Evolutionary conservation across 2,329 filamentous ascomycete genomes (phyloP), one percentile per base, ranked within the genome.

Genomic region (Verticillium longisporum): DNA sequence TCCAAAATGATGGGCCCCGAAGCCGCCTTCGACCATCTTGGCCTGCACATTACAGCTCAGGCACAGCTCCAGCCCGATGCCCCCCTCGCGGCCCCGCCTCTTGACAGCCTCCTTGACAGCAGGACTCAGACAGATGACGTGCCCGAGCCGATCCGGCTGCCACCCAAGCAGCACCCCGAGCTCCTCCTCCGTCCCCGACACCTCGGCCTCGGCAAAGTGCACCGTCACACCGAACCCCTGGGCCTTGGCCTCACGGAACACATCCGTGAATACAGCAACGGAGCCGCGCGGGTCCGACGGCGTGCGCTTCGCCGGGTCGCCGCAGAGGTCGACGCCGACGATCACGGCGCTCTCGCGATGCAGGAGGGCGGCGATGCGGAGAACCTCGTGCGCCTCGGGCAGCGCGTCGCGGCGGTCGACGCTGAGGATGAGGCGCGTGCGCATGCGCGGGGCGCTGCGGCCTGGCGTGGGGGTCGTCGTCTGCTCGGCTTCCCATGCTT

Each of bases 21-120:
- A 84, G 6, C 85, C 83, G 0, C 89, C 88, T 1, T 78, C 75
- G 58, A 89, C 86, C 85, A 95, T 86, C 65, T 85, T 86, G 1
- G 88, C 88, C 66, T 88, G 84, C 1, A 95, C 89, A 68, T 95
- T 95, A 73, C 91, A 94, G 66, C 87, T 91, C 63, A 95, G 75
- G 63, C 91, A 95, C 41, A 95, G 71, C 73, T 95, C 91, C 13
- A 95, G 72, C 2, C 88, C 89, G 33, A 93, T 70, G 1, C 78
- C 78, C 13, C 78, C 76, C 66, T 84, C 79, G 55, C 73, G 69
- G 21, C 57, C 57, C 4, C 31, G 21, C 57, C n/a, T n/a, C 32
- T 45, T 54, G 7, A 59, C 57, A n/a, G 33, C 41, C 10, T 59
- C 57, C 69, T 83, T 86, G n/a, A 88, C 75, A 32, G 75, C 73